Evolutionary conservation across 2,329 filamentous ascomycete species (phyloP), one percentile per base, ranked within the genome.

Genomic region (Talaromyces sp.): DNA sequence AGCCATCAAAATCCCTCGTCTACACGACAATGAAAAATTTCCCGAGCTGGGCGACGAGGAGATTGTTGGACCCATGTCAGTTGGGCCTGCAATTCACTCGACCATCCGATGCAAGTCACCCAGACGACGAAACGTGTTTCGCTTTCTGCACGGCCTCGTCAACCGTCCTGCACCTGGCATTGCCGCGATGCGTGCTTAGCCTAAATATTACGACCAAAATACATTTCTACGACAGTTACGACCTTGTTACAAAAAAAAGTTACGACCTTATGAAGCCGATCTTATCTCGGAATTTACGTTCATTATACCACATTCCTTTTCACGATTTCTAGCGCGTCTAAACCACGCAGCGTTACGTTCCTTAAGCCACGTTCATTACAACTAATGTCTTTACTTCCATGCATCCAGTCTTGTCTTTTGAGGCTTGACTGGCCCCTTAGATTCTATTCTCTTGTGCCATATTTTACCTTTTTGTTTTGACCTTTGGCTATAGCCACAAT

Each of bases 41-140:
- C 93, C 93, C 27, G 88, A 89, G 70, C 86, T 94, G 37, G 93
- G 93, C 61, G 93, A 97, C 72, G 90, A 93, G 71, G 93, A 96
- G 76, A 96, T 97, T 74, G 92, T 97, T 52, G 93, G 93, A 1
- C 93, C 93, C 7, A 97, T 97, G 93, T 87, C 75, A n/a, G 79
- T 81, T 39, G 79, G 75, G 6, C 78, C 77, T 1, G 74, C 73
- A 8, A 70, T 68, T 66, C 63, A 88, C 70, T 84, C 80, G 68
- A 67, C 78, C 66, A 69, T 79, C 64, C 78, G 78, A 43, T 73
- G 72, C 65, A 78, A 72, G 27, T 77, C 77, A 8, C 70, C 77
- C 57, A 78, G 73, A 68, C 80, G 80, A 67, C 77, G 79, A 63
- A 78, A 74, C 52, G 76, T 82, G 67, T 73, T 82, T 72, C 77